Conservation (phyloP, 371 early-diverging fungal genomes). For the Globomyces sp. region DNA sequence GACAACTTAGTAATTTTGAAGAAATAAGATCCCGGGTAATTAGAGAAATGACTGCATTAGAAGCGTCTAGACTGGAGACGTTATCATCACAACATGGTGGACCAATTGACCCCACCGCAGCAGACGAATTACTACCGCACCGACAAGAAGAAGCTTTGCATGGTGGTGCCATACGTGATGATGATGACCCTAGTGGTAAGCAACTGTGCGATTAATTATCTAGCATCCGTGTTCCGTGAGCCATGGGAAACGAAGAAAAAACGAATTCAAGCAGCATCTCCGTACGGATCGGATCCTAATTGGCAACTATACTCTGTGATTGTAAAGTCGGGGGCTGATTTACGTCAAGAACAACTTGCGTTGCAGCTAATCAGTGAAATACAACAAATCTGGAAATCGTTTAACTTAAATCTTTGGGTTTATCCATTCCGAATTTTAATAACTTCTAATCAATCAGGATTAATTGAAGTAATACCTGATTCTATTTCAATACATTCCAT, state of each 20-base stretch:
- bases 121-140: conserved; percentile 35
- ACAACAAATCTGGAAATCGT: conserved; percentile 90
- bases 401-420: conserved; percentile 85
- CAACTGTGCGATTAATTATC: not conserved
- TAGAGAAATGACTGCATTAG: conserved; percentile 86
- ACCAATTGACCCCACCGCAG: conserved; percentile 6
- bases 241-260: conserved; percentile 85
- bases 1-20: conserved; percentile 49
- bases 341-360: conserved; percentile 98
- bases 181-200: conserved; percentile 85
- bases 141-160: conserved; percentile 26
- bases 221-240: conserved; percentile 86
- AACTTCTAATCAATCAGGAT: conserved; percentile 86
- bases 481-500: conserved; percentile 95
- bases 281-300: conserved; percentile 75
- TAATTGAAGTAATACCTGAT: conserved; percentile 94
- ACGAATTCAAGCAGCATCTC: conserved; percentile 76
- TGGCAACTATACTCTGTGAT: conserved; percentile 94
- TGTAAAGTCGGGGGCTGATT: conserved; percentile 96
- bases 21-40: conserved; percentile 80
- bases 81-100: conserved; percentile 24
- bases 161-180: conserved; percentile 41
- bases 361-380: conserved; percentile 92
- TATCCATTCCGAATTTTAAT: conserved; percentile 84
- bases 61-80: conserved; percentile 69